A percentile compares a stretch with the other conserved stretches of the same genome.
Conservation (phyloP, 148 eudicot genomes). For the Hydrangea macrophylla region DNA sequence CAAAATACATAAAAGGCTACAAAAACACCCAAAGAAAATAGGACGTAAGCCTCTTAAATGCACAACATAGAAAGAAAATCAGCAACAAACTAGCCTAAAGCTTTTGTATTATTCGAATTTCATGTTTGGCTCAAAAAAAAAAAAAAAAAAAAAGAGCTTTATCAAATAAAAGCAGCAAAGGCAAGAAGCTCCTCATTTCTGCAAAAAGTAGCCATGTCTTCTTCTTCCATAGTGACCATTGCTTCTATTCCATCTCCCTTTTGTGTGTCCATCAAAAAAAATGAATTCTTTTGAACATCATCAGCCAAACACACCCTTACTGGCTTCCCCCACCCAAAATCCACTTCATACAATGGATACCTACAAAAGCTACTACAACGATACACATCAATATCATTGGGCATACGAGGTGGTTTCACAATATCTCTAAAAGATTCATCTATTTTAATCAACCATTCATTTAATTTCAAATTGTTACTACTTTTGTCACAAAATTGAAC, state of each 20-base stretch:
- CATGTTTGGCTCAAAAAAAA: too few species aligned
- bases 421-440: neutral
- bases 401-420: too few species aligned
- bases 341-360: neutral
- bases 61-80: too few species aligned
- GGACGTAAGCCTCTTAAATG: too few species aligned
- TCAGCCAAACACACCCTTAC: neutral
- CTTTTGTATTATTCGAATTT: too few species aligned
- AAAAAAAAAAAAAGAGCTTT: too few species aligned
- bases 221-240: constrained; percentile 1
- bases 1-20: too few species aligned
- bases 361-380: neutral
- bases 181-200: neutral
- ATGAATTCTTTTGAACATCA: neutral
- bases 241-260: constrained; percentile 6
- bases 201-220: constrained; percentile 4
- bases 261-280: neutral
- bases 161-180: neutral
- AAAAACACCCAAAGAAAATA: too few species aligned
- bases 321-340: neutral
- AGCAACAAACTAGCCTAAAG: too few species aligned
- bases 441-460: constrained; percentile 4
- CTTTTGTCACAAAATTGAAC: neutral
- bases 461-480: neutral
- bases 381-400: neutral